Base-by-base conservation (phyloP, 495 filamentous ascomycete species). In the Cenococcum geophilum region DNA sequence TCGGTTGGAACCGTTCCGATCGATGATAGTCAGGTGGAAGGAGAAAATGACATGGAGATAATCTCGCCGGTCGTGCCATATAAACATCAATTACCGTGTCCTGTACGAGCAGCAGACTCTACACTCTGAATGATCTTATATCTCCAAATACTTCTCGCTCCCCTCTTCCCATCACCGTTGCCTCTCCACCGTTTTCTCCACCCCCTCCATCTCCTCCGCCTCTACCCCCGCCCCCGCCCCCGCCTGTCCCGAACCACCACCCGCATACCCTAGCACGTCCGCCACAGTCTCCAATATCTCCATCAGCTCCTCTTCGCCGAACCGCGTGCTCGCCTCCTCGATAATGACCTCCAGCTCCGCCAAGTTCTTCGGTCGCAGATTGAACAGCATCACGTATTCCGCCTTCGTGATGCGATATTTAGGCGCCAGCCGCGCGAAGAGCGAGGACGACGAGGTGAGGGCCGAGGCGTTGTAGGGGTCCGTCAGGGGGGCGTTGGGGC, bases 371-470 rank as follows among this genome's bases (percentile, higher is more conserved):
- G 66, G 66, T 9, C 59, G 20, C 27, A 68, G 23, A 58, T 68
- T 68, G 43, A 57, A 62, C 8, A 68, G 54, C 59, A 62, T 58
- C 21, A 68, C n/a, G 27, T 59, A 68, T 59, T 68, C 66, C 4
- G 55, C 55, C 25, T 62, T 61, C 40, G 64, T 68, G 22, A 68
- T 43, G 1, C 51, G 35, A 34, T 65, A 64, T 16, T 64, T 64
- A 6, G 61, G 62, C 16, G 47, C 32, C 42, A 68, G 59, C 2
- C 40, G 61, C 18, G 57, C 58, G 35, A 65, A 49, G 10, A 68
- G 49, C 10, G 62, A 62, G 55, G 59, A 16, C 20, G 58, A 45
- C 20, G 58, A 61, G 43, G 58, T 55, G 59, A 25, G 58, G 58
- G 11, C 58, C 55, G 16, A 32, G 25, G 25, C 6, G 9, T 21